These are phyloP conservation scores for Solanum bulbocastanum DNA, from an alignment of 257 asterid genomes.

Conservation along the genomic window DNA sequence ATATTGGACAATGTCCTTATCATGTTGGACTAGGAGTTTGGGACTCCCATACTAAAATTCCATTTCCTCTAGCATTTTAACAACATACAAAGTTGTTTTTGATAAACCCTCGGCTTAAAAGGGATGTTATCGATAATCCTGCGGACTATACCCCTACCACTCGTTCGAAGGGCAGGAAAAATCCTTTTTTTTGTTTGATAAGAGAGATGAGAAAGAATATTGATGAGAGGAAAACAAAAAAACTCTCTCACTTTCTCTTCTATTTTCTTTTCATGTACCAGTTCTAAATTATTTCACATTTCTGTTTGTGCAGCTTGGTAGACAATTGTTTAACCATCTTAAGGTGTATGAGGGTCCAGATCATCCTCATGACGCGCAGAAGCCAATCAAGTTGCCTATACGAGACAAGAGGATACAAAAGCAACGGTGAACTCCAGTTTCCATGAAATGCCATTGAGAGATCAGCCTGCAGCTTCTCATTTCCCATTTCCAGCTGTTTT, in stretches of 20 bases:
- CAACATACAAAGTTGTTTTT: neutral
- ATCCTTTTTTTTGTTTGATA: neutral
- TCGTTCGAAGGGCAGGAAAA: neutral
- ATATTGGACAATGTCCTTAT: neutral
- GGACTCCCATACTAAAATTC: neutral
- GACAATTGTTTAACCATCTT: neutral
- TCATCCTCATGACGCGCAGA: neutral
- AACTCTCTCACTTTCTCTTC: neutral
- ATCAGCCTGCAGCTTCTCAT: neutral
- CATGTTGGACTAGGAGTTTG: neutral
- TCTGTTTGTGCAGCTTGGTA: neutral
- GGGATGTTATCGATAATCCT: neutral
- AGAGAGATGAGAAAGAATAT: neutral
- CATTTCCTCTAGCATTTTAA: neutral
- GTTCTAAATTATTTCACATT: neutral
- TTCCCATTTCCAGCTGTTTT: constrained; percentile 2
- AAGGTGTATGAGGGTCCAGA: neutral
- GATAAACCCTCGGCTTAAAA: neutral
- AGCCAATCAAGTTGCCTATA: constrained; percentile 28
- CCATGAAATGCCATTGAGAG: neutral
- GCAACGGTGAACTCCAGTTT: constrained; percentile 9
- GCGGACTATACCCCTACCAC: neutral
- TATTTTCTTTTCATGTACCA: neutral
- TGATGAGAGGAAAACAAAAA: neutral
- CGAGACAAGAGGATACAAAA: constrained; percentile 76